A percentile compares a stretch with the other conserved stretches of the same genome.
Conservation (phyloP, 768 basidiomycete species). For the Tylopilus balloui region DNA sequence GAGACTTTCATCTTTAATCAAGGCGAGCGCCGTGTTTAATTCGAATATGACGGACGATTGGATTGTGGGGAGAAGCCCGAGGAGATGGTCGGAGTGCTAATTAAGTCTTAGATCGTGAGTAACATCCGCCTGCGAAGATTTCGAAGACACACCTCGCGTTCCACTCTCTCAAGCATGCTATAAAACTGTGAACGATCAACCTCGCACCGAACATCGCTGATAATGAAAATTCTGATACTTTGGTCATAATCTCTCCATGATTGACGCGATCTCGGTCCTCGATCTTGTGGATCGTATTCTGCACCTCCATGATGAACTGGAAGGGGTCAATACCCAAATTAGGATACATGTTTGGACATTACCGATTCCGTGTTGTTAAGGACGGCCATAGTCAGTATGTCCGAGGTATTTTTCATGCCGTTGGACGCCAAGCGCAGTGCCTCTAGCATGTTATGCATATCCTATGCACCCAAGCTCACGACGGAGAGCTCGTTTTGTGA, state of each 20-base stretch:
- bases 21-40: conserved; percentile 19
- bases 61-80: conserved; percentile 20
- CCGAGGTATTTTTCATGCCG: conserved; percentile 21
- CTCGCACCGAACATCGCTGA: background rate
- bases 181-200: conserved; percentile 24
- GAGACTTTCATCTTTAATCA: conserved; percentile 28
- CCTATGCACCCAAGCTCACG: conserved; percentile 17
- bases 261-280: conserved; percentile 17
- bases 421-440: conserved; percentile 17
- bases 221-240: conserved; percentile 15
- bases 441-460: conserved; percentile 26
- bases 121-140: background rate
- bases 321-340: conserved; percentile 4
- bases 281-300: conserved; percentile 19
- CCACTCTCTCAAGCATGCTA: conserved; percentile 21
- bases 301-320: conserved; percentile 24
- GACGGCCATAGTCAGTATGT: conserved; percentile 12
- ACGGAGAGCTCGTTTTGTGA: background rate
- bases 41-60: conserved; percentile 25
- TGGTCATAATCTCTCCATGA: conserved; percentile 19
- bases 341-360: background rate
- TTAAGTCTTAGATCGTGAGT: background rate
- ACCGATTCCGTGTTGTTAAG: conserved; percentile 22
- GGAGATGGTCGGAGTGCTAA: conserved; percentile 29
- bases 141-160: conserved; percentile 20